These are phyloP conservation scores for Auriscalpium vulgare DNA, from an alignment of 768 basidiomycete species.

Conservation along the genomic window DNA sequence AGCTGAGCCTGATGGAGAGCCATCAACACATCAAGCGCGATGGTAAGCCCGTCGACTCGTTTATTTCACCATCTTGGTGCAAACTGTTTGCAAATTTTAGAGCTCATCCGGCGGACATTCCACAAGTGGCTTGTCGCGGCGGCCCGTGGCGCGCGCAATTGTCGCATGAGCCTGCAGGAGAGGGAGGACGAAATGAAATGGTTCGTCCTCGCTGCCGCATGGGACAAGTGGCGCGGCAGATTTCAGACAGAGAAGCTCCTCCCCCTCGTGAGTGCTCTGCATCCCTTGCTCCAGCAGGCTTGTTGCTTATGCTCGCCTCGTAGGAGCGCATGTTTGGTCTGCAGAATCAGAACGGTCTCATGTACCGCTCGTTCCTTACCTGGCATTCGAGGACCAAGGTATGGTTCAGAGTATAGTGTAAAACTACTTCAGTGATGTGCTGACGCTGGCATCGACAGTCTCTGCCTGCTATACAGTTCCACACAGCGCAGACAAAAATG, in stretches of 20 bases:
- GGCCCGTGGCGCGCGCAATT: slow-evolving; percentile 54
- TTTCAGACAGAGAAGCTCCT: slow-evolving; percentile 58
- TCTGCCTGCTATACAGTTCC: slow-evolving; percentile 72
- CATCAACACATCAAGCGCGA: slow-evolving; percentile 75
- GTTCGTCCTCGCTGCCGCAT: slow-evolving; percentile 42
- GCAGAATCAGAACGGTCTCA: slow-evolving; percentile 49
- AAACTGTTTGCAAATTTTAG: slow-evolving; percentile 28
- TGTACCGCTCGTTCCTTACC: slow-evolving; percentile 60
- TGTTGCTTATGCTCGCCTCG: slow-evolving; percentile 1
- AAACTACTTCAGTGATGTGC: background rate
- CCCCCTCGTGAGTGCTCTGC: slow-evolving; percentile 43
- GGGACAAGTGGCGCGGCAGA: slow-evolving; percentile 77
- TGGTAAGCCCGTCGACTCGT: slow-evolving; percentile 34
- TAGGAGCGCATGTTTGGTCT: slow-evolving; percentile 46
- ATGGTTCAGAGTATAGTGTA: background rate
- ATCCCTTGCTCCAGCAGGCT: background rate
- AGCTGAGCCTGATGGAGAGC: slow-evolving; percentile 75
- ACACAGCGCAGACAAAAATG: slow-evolving; percentile 50
- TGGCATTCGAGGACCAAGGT: slow-evolving; percentile 77
- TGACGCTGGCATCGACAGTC: slow-evolving; percentile 36
- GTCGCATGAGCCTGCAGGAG: slow-evolving; percentile 48
- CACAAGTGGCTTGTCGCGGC: slow-evolving; percentile 58
- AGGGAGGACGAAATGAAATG: slow-evolving; percentile 57
- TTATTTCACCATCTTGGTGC: background rate
- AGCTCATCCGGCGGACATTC: slow-evolving; percentile 60